These are phyloP conservation scores for Sutorius eximius DNA, from an alignment of 1,284 basidiomycete genomes.

Conservation along the genomic window DNA sequence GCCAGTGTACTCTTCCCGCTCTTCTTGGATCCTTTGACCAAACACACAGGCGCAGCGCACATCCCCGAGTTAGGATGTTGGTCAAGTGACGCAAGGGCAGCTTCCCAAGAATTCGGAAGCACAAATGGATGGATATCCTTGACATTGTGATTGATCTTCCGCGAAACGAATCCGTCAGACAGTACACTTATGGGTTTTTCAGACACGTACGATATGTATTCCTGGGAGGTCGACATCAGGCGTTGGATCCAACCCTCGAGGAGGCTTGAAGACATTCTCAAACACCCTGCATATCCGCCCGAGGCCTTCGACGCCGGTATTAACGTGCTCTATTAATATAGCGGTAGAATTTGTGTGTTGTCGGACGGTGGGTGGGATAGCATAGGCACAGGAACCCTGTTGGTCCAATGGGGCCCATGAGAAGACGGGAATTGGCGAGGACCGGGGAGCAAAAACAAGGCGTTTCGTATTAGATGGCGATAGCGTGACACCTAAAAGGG, in stretches of 20 bases:
- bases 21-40: conserved; percentile 86
- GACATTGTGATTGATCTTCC: conserved; percentile 41
- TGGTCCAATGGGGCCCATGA: conserved; percentile 28
- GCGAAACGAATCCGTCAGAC: background rate
- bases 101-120: conserved; percentile 60
- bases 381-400: conserved; percentile 24
- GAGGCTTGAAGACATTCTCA: conserved; percentile 54
- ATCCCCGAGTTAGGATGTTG: conserved; percentile 8
- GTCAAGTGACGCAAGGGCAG: conserved; percentile 40
- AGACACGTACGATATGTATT: conserved; percentile 53
- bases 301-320: conserved; percentile 62
- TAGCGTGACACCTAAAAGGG: conserved; percentile 51
- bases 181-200: background rate
- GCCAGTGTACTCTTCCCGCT: conserved; percentile 90
- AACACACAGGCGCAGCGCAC: conserved; percentile 37
- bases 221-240: conserved; percentile 47
- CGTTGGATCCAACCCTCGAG: conserved; percentile 34
- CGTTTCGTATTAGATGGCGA: conserved; percentile 42
- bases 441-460: conserved; percentile 63
- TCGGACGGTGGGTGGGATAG: conserved; percentile 11
- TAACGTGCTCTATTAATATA: conserved; percentile 54
- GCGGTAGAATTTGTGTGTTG: conserved; percentile 36
- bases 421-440: conserved; percentile 63
- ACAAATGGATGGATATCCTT: conserved; percentile 50
- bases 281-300: conserved; percentile 63